Base-by-base conservation (phyloP, 441 rosid genomes). In the Gossypium davidsonii region DNA sequence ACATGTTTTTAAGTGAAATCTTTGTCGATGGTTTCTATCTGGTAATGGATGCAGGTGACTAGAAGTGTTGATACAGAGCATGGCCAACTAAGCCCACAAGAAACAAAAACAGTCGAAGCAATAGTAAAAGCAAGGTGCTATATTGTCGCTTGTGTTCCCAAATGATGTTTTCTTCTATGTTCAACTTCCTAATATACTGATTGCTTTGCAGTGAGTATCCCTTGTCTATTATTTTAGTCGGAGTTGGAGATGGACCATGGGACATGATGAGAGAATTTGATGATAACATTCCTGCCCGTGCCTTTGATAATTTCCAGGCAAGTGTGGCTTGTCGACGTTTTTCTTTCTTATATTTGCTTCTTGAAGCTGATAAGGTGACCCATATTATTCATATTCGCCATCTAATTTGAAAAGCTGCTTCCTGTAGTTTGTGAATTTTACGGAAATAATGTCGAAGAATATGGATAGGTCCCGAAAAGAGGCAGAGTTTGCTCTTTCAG, bases 191-290 rank as follows among this genome's bases (percentile, higher is more conserved):
- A 18, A 68, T 42, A 55, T 42, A 14, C 61, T 70, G 10, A 4
- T 11, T 78, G 15, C 6, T 53, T 59, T 76, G 75, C 81, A 85
- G 89, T 56, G 78, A 82, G 67, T 76, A 77, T 65, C 86, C 90
- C 4, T 81, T 86, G 72, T 86, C 90, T 2, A 84, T 86, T 52
- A 75, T 86, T 57, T 56, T 86, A 60, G 90, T 86, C 37, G 90
- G 90, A 55, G 90, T 86, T 68, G 90, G 90, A 65, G 90, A 86
- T 80, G 90, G 88, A 25, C 90, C 90, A 0, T 86, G 90, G 86
- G 90, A 86, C 74, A 79, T 78, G 81, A 86, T 86, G 90, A 82
- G 67, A 60, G 80, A 86, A 73, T 86, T 86, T 64, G 90, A 86
- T 48, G 90, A 86, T 73, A 84, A 84, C 61, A 84, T 86, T 56